Conservation (phyloP, 176 grass and related monocot genomes). For the Avena atlantica region DNA sequence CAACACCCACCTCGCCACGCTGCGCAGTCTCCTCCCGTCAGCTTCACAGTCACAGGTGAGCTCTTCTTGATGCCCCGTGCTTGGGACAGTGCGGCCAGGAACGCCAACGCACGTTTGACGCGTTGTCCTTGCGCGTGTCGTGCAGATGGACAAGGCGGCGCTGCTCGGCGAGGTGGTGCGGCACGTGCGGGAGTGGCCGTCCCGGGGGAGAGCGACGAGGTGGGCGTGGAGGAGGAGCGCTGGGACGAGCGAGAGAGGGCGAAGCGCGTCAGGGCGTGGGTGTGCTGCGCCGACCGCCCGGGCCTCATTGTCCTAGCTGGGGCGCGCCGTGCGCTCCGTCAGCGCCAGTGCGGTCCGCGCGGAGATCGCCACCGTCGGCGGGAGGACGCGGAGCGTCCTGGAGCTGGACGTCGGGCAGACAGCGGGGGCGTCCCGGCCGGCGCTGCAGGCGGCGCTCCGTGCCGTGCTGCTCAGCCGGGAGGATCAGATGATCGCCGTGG, state of each 20-base stretch:
- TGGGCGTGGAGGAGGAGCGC: constrained; percentile 62
- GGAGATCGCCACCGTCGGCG: constrained; percentile 85
- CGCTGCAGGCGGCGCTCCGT: constrained; percentile 72
- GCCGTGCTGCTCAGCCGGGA: constrained; percentile 69
- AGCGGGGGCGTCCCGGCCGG: constrained; percentile 1
- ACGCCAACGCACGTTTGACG: not conserved
- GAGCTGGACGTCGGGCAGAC: constrained; percentile 62
- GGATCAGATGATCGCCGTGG: constrained; percentile 49
- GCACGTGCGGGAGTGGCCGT: constrained; percentile 68
- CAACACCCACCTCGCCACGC: constrained; percentile 87
- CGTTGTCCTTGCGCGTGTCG: too few species aligned
- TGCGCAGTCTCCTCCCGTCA: constrained; percentile 79
- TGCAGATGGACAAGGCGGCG: constrained; percentile 98
- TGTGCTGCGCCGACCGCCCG: constrained; percentile 86
- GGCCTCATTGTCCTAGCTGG: constrained; percentile 90
- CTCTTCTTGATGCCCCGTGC: not conserved
- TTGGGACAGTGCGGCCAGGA: not conserved
- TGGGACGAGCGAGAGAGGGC: constrained; percentile 28
- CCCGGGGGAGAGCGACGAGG: constrained; percentile 76
- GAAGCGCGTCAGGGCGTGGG: constrained; percentile 67
- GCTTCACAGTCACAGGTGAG: constrained; percentile 78
- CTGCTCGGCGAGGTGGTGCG: constrained; percentile 93
- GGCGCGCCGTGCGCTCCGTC: constrained; percentile 71
- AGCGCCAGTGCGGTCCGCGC: constrained; percentile 74
- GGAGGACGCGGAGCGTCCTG: constrained; percentile 75